These are phyloP conservation scores for Ramaria sp. DNA, from an alignment of 768 basidiomycete genomes.

Conservation along the genomic window DNA sequence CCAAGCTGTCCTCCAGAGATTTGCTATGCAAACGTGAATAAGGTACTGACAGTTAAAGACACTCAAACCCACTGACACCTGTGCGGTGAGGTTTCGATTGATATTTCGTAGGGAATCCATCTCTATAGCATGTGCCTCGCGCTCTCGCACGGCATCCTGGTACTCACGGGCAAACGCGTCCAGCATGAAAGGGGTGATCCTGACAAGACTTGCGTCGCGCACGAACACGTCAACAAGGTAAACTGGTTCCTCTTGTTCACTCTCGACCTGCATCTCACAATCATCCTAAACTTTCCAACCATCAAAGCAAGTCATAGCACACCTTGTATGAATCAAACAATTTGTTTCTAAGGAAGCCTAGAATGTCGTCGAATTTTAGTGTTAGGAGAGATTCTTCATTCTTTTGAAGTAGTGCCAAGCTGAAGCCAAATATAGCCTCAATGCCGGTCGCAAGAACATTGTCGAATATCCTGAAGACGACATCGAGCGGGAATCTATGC, in stretches of 20 bases:
- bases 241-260: conserved; percentile 22
- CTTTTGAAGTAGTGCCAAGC: conserved; percentile 73
- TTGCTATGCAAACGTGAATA: conserved; percentile 40
- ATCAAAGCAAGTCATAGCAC: background rate
- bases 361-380: conserved; percentile 86
- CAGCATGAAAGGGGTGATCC: conserved; percentile 93
- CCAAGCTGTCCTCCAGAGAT: conserved; percentile 64
- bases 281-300: background rate
- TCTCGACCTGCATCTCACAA: background rate
- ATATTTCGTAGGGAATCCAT: conserved; percentile 73
- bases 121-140: conserved; percentile 75
- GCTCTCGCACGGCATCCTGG: conserved; percentile 63
- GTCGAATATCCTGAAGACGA: conserved; percentile 95
- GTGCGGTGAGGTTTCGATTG: conserved; percentile 64
- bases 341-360: conserved; percentile 70
- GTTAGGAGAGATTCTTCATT: conserved; percentile 72
- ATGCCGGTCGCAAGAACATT: conserved; percentile 94
- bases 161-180: conserved; percentile 86
- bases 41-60: background rate
- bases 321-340: conserved; percentile 80
- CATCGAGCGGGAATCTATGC: conserved; percentile 82
- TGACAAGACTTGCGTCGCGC: conserved; percentile 71
- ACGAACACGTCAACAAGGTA: conserved; percentile 80
- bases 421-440: conserved; percentile 95
- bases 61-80: conserved; percentile 51